Conservation (phyloP, 257 asterid genomes). For the Scutellaria baicalensis region DNA sequence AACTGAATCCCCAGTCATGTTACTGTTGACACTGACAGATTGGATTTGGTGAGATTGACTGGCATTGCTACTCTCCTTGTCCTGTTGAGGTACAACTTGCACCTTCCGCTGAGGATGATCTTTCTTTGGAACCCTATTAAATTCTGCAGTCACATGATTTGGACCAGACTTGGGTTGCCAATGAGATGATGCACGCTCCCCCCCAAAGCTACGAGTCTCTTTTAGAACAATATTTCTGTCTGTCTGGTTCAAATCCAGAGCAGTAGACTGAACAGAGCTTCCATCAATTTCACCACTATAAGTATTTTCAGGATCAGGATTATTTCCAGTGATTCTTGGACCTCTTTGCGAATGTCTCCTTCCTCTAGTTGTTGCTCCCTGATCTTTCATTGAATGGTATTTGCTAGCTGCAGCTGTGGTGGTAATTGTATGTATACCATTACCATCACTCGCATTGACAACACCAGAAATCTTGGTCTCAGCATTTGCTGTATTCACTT, state of each 20-base stretch:
- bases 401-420: too few relatives aligned
- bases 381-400: conserved; percentile 34
- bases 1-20: conserved; percentile 17
- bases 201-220: conserved; percentile 43
- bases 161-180: conserved; percentile 74
- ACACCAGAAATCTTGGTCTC: conserved; percentile 18
- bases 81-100: too few relatives aligned
- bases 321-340: conserved; percentile 34
- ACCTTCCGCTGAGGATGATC: conserved; percentile 31
- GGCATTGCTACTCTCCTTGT: conserved; percentile 18
- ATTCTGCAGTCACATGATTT: conserved; percentile 30
- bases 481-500: conserved; percentile 17
- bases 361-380: conserved; percentile 50
- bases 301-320: conserved; percentile 28
- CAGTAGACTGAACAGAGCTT: conserved; percentile 25
- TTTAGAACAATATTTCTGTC: conserved; percentile 34
- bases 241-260: conserved; percentile 27
- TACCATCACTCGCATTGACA: too few relatives aligned
- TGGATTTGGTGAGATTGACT: conserved; percentile 21
- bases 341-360: conserved; percentile 42
- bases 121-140: conserved; percentile 28
- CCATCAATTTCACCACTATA: conserved; percentile 36
- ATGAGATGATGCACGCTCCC: conserved; percentile 48
- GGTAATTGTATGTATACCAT: too few relatives aligned
- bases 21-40: conserved; percentile 22